Evolutionary conservation across 495 filamentous ascomycete species (phyloP).

Genomic region (Xylaria palmicola): DNA sequence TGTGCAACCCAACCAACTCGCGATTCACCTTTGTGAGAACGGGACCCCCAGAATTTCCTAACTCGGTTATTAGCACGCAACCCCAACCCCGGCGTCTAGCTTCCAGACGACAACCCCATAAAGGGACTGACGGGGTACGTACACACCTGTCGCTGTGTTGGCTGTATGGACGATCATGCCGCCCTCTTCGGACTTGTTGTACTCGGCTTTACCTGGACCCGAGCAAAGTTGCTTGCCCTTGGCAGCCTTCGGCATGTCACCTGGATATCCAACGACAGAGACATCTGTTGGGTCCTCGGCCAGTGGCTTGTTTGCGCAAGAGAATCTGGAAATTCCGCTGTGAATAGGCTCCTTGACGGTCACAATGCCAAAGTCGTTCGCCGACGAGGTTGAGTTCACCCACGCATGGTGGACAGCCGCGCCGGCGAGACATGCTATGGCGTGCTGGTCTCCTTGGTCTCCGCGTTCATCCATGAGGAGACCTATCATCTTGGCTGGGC

Average conservation of each 20-base stretch:
- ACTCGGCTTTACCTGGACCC: neutral
- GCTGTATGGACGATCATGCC: neutral
- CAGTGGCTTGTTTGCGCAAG: too few species aligned
- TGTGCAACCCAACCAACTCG: too few species aligned
- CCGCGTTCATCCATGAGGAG: neutral
- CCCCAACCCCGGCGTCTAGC: too few species aligned
- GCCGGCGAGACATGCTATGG: neutral
- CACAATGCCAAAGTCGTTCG: neutral
- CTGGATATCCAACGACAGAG: too few species aligned
- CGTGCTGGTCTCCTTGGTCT: neutral
- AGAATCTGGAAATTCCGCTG: too few species aligned
- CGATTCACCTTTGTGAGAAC: neutral
- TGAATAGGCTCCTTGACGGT: neutral
- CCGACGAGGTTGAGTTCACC: too few species aligned
- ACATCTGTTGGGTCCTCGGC: too few species aligned
- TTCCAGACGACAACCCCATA: neutral
- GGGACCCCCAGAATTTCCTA: neutral
- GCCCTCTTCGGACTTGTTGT: fast-evolving
- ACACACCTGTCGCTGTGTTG: neutral
- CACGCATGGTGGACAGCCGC: neutral
- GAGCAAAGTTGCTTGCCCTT: neutral
- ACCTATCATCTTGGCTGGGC: neutral
- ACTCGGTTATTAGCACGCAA: neutral
- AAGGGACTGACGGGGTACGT: neutral
- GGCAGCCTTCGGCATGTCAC: neutral